Evolutionary conservation across 2,329 filamentous ascomycete genomes (phyloP).

Genomic region (Botrytis tulipae): DNA sequence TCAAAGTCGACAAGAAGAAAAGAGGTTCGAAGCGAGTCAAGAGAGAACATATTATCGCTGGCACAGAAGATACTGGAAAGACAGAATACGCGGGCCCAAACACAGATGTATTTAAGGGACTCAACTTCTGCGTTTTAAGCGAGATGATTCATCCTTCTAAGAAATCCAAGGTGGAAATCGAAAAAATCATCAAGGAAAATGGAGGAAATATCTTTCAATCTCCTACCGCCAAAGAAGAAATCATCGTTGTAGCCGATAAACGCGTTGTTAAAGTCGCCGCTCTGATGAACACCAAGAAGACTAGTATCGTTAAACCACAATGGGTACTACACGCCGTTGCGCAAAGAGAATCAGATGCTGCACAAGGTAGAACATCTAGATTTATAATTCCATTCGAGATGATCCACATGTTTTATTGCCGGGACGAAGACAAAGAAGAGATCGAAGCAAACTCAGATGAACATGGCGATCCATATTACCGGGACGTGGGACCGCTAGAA

Average conservation of each 20-base stretch:
- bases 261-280: constrained; percentile 79
- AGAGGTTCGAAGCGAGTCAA: constrained; percentile 62
- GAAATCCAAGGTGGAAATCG: constrained; percentile 75
- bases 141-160: constrained; percentile 69
- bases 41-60: constrained; percentile 68
- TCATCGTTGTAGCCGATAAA: constrained; percentile 77
- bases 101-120: constrained; percentile 67
- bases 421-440: constrained; percentile 52
- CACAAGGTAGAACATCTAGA: constrained; percentile 42
- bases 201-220: constrained; percentile 79
- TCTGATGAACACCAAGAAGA: constrained; percentile 67
- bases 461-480: constrained; percentile 79
- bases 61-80: constrained; percentile 55
- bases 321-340: constrained; percentile 76
- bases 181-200: constrained; percentile 77
- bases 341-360: constrained; percentile 50
- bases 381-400: constrained; percentile 63
- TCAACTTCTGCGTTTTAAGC: constrained; percentile 81
- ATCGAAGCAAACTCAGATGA: constrained; percentile 66
- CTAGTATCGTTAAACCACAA: constrained; percentile 71
- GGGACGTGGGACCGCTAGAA: constrained; percentile 65
- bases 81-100: constrained; percentile 55
- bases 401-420: constrained; percentile 70
- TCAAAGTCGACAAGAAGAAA: constrained; percentile 68
- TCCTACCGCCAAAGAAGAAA: constrained; percentile 58